These are phyloP conservation scores for Leccinum fallax DNA, from an alignment of 1,284 basidiomycete genomes.

Conservation along the genomic window DNA sequence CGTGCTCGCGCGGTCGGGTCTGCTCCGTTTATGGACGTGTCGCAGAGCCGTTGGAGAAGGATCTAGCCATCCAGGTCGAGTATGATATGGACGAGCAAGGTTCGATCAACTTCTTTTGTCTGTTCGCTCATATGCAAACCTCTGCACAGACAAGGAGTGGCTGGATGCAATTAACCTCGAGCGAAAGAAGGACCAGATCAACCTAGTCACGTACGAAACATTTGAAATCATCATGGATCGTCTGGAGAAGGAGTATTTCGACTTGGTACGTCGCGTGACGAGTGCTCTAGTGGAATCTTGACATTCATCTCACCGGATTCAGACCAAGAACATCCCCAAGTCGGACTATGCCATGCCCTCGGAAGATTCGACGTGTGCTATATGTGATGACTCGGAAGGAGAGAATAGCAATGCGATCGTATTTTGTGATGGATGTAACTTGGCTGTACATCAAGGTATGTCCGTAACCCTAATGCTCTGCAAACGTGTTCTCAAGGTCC, in stretches of 20 bases:
- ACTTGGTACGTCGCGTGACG: constrained; percentile 63
- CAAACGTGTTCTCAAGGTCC: constrained; percentile 12
- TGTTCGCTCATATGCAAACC: constrained; percentile 4
- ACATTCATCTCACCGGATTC: neutral
- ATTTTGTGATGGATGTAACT: constrained; percentile 88
- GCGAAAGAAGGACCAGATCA: constrained; percentile 77
- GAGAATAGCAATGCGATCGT: constrained; percentile 99
- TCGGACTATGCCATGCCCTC: constrained; percentile 80
- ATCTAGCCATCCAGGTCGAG: constrained; percentile 89
- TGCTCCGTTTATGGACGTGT: constrained; percentile 11
- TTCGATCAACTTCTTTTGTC: constrained; percentile 33
- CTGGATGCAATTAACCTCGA: constrained; percentile 86
- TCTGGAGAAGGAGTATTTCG: constrained; percentile 99
- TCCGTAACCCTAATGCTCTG: neutral
- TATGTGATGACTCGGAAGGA: constrained; percentile 98
- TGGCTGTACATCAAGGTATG: constrained; percentile 96
- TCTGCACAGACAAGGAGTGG: constrained; percentile 88
- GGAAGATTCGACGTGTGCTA: constrained; percentile 94
- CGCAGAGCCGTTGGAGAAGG: constrained; percentile 86
- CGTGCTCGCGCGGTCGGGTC: neutral
- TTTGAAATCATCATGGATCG: constrained; percentile 98
- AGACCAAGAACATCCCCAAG: constrained; percentile 93
- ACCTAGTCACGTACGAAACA: constrained; percentile 78
- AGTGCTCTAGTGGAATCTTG: neutral
- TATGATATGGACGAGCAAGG: constrained; percentile 99